Base-by-base conservation (phyloP, 345 rosid genomes). In the Syzygium aromaticum region DNA sequence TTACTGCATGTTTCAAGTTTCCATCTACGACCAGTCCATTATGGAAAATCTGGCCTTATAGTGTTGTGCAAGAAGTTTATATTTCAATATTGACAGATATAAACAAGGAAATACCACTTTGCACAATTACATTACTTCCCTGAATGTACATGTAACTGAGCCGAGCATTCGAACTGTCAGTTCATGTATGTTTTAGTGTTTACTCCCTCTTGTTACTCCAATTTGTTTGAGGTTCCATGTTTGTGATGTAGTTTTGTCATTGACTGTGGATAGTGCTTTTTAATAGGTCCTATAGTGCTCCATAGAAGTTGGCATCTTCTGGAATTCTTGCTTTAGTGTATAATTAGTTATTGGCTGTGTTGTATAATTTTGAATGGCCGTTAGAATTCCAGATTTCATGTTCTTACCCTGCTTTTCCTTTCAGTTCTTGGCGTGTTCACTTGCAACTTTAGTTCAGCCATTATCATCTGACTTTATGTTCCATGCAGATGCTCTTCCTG, bases 401-500 rank as follows among this genome's bases (percentile, higher is more conserved):
- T 73, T 73, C 14, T 73, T 73, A 27, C 49, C 15, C 49, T 19
- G 82, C 82, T 3, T 61, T 19, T 73, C 43, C 49, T 73, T 73
- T 73, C 49, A 38, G 82, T 19, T 73, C 49, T 38, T 1, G 43
- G 8, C 17, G 82, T 73, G 82, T 49, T 73, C 8, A 11, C 49
- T 38, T 10, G 49, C 82, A 38, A 73, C 49, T 73, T 73, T 84
- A 54, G 11, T 84, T 54, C 61, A 16, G 46, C 40, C 23, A n/a
- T 16, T 56, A 19, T 52, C 51, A 38, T 84, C 53, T 63, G 30
- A 25, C 54, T 16, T 86, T 52, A 14, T 57, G 23, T 51, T 85
- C 46, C 46, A 3, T 80, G 63, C 93, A 95, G 99, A 89, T 90
- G 87, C 92, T 82, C 95, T 95, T 86, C 99, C 99, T 0, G 97